Evolutionary conservation across 164 flowering plant genomes (phyloP).

Genomic region (Tetrastigma voinierianum): DNA sequence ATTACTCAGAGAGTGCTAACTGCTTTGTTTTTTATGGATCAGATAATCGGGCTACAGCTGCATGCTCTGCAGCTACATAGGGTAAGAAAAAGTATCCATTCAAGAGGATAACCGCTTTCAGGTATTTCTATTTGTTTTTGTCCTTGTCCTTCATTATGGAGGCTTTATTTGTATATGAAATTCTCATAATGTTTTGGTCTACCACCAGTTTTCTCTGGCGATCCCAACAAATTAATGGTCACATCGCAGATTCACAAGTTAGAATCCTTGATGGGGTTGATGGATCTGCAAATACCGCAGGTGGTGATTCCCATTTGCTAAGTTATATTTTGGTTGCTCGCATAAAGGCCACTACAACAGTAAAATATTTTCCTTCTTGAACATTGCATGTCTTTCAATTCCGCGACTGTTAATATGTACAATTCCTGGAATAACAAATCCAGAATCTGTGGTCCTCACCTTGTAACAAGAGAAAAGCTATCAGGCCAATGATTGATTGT

Average conservation of each 20-base stretch:
- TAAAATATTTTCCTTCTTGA: too few species aligned
- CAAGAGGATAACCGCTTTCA: conserved; percentile 55
- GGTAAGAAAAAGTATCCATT: conserved; percentile 34
- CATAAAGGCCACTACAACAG: too few species aligned
- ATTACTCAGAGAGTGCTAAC: conserved; percentile 4
- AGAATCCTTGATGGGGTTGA: conserved; percentile 41
- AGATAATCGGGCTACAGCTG: conserved; percentile 42
- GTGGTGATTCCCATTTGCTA: conserved; percentile 3
- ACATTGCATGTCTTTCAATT: too few species aligned
- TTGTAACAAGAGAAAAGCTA: too few species aligned
- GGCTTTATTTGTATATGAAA: not conserved
- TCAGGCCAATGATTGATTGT: too few species aligned
- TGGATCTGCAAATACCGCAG: conserved; percentile 43
- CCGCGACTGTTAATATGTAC: too few species aligned
- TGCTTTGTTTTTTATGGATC: conserved; percentile 16
- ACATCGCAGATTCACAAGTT: conserved; percentile 49
- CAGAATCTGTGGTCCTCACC: too few species aligned
- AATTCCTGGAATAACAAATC: not conserved
- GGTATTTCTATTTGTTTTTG: conserved; percentile 21
- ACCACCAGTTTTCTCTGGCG: conserved; percentile 43
- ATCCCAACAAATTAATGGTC: conserved; percentile 44
- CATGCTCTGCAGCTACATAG: conserved; percentile 28
- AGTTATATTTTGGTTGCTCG: not conserved
- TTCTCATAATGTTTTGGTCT: not conserved
- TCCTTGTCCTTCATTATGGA: not conserved